Evolutionary conservation across 768 basidiomycete species (phyloP), one percentile per base, ranked within the genome.

Genomic region (Pleurotus giganteus): DNA sequence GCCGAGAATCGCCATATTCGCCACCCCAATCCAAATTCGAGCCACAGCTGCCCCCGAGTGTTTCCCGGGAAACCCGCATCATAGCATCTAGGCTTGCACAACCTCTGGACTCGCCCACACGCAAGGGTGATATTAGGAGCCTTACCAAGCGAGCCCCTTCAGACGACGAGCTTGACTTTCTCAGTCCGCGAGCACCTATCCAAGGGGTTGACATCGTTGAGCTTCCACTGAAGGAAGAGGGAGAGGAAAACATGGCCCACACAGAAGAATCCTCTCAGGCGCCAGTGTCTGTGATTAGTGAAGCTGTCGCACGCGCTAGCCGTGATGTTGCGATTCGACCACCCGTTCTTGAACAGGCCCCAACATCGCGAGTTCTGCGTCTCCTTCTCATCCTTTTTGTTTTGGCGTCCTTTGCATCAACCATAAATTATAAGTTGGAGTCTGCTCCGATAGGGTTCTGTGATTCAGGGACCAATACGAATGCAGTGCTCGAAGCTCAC

Each of bases 371-470:
- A 57, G 54, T 81, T 37, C 47, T 77, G 12, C 77, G 77, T n/a
- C 24, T 83, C n/a, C 19, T 87, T 42, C 61, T 70, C 50, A 55
- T 74, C 56, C 53, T 74, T 4, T 57, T 77, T 26, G 57, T 73
- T 8, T 55, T 78, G 21, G 63, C 69, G 15, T 58, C 69, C 17
- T 69, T 67, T 12, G 69, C 67, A 57, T 58, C 69, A 21, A 57
- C 75, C 17, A 60, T 75, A 61, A 74, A 74, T 15, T 89, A 83
- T 74, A 91, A 91, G 70, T 56, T 60, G 11, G 83, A 88, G 60
- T 91, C 91, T 4, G 73, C 84, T 2, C 66, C 75, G 9, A 84
- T 94, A 60, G 91, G 92, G 4, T 94, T 83, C 68, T 94, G 91
- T 64, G 83, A 89, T 58, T 69, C 79, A 31, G 86, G 81, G 17